phyloP scores from a whole-genome alignment of 106 monocot genomes.

The Allium sativum region DNA sequence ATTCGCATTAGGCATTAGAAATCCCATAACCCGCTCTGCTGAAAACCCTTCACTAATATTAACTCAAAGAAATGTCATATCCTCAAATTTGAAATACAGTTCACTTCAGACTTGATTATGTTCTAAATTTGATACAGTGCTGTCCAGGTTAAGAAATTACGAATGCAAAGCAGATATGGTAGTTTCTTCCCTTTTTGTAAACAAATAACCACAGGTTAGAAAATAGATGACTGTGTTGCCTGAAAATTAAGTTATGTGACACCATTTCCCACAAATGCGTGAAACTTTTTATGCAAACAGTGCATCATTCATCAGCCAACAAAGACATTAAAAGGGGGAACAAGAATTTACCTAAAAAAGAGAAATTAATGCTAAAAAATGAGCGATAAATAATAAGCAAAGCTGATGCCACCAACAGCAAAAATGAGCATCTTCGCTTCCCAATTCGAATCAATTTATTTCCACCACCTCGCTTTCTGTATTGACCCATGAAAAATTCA shows the following conservation, averaged over 20 bases:
- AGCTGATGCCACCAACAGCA: constrained; percentile 5
- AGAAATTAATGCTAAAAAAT: constrained; percentile 2
- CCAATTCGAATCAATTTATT: constrained; percentile 12
- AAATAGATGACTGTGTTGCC: too few relatives aligned
- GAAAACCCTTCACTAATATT: too few relatives aligned
- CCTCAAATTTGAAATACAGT: too few relatives aligned
- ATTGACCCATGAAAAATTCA: background rate
- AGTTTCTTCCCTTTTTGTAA: background rate
- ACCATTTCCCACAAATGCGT: background rate
- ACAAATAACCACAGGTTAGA: too few relatives aligned
- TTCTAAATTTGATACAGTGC: too few relatives aligned
- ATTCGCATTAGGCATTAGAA: too few relatives aligned
- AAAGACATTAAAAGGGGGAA: background rate
- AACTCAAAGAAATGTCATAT: too few relatives aligned
- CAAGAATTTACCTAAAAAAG: constrained; percentile 3
- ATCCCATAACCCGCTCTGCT: too few relatives aligned
- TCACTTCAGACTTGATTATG: too few relatives aligned
- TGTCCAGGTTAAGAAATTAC: background rate
- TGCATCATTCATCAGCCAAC: background rate
- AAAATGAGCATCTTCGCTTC: constrained; percentile 5
- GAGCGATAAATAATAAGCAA: constrained; percentile 6
- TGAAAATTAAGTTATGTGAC: background rate
- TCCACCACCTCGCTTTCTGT: constrained; percentile 4
- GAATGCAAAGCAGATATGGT: background rate
- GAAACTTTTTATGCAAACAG: background rate